These are phyloP conservation scores for Alternaria sp. DNA, from an alignment of 2,329 filamentous ascomycete genomes.

Conservation along the genomic window DNA sequence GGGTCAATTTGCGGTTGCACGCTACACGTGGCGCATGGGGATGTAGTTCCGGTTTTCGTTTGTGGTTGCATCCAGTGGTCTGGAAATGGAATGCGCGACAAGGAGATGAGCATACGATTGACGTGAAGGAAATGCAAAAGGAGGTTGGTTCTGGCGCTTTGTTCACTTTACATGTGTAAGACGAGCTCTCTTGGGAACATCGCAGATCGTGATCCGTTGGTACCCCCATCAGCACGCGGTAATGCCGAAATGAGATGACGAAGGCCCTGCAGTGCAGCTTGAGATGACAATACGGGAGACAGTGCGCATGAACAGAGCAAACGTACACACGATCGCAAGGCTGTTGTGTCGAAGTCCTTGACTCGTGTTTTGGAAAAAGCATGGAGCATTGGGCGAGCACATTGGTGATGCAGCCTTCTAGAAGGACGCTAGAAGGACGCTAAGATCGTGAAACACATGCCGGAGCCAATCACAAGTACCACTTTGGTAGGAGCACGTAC, in stretches of 20 bases:
- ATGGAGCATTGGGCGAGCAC: conserved; percentile 41
- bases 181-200: conserved; percentile 7
- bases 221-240: conserved; percentile 13
- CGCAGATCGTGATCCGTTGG: conserved; percentile 14
- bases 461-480: conserved; percentile 23
- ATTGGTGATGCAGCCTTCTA: conserved; percentile 30
- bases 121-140: conserved; percentile 18
- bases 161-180: conserved; percentile 13
- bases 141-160: conserved; percentile 6
- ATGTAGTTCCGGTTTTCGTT: conserved; percentile 23
- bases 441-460: conserved; percentile 40
- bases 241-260: conserved; percentile 17
- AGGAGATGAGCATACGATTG: conserved; percentile 17
- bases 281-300: conserved; percentile 30
- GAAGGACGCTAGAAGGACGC: conserved; percentile 43
- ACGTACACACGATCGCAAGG: conserved; percentile 13
- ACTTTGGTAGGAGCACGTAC: conserved; percentile 19
- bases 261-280: conserved; percentile 7
- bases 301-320: conserved; percentile 21
- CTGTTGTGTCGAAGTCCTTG: conserved; percentile 19
- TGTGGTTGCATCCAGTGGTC: conserved; percentile 24
- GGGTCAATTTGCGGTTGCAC: conserved; percentile 21
- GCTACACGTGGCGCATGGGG: conserved; percentile 24
- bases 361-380: conserved; percentile 26
- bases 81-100: conserved; percentile 28